Conservation (phyloP, 2,329 filamentous ascomycete genomes). For the Chaetoscypha palmicola region DNA sequence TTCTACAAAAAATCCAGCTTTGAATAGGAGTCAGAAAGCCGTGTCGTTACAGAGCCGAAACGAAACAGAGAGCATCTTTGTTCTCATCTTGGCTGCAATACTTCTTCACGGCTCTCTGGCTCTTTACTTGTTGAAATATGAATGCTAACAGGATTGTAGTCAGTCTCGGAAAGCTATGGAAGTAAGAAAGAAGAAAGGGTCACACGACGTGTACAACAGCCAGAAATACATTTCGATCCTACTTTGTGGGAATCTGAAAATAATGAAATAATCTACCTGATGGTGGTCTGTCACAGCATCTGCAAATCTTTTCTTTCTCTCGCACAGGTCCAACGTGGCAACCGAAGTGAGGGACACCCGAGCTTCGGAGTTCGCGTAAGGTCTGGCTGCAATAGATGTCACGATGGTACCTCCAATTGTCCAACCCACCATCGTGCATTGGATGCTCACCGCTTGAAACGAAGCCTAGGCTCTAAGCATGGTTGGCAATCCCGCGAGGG, state of each 20-base stretch:
- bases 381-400: not conserved
- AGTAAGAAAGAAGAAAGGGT: constrained; percentile 39
- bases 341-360: no score
- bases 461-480: no score
- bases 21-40: no score
- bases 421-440: not conserved
- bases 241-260: not conserved
- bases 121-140: no score
- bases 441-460: constrained; percentile 3
- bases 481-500: no score
- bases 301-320: not conserved
- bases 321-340: no score
- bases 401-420: not conserved
- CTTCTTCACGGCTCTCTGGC: no score
- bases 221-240: not conserved
- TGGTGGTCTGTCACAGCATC: constrained; percentile 1
- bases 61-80: no score
- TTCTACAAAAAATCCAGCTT: no score
- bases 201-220: constrained; percentile 27
- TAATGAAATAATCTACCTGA: not conserved
- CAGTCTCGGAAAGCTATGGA: constrained; percentile 81
- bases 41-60: no score
- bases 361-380: constrained; percentile 1
- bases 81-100: no score
- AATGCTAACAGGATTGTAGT: no score